Percentiles rank a stretch among this genome's conserved stretches.
These are phyloP conservation scores for Yamadazyma taylorii DNA, from an alignment of 1,139 yeast genomes.

Conservation along the genomic window DNA sequence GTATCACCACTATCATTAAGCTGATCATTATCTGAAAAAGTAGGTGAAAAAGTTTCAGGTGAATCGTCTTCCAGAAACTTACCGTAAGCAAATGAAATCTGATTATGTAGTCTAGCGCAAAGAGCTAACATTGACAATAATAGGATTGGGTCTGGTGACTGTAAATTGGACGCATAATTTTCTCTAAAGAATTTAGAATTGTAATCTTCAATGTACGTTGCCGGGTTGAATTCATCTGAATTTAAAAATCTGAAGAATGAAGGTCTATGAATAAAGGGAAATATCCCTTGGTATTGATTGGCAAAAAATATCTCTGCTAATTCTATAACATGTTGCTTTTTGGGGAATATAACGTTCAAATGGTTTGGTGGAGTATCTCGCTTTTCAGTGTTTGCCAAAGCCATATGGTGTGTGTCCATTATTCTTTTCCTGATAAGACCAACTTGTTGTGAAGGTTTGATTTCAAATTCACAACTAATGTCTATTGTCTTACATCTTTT, in stretches of 20 bases:
- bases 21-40: background rate
- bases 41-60: conserved; percentile 28
- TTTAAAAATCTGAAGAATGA: conserved; percentile 26
- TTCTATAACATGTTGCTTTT: conserved; percentile 24
- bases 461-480: too few species aligned
- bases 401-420: too few species aligned
- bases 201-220: conserved; percentile 25
- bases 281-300: conserved; percentile 35
- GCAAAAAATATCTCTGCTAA: conserved; percentile 30
- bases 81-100: conserved; percentile 29
- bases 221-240: conserved; percentile 28
- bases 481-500: too few species aligned
- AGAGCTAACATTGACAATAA: conserved; percentile 35
- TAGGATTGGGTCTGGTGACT: conserved; percentile 32
- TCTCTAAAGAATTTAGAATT: conserved; percentile 15
- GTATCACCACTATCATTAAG: conserved; percentile 1
- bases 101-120: conserved; percentile 34
- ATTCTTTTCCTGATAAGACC: too few species aligned
- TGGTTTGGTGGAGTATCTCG: too few species aligned
- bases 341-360: conserved; percentile 29
- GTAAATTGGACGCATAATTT: conserved; percentile 16
- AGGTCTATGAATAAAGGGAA: conserved; percentile 34
- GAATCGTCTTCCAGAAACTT: conserved; percentile 25
- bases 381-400: too few species aligned
- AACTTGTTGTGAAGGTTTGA: too few species aligned